Percentiles rank a stretch among this genome's conserved stretches.
Conservation (phyloP, 2,329 filamentous ascomycete genomes). For the Diatrype stigma region DNA sequence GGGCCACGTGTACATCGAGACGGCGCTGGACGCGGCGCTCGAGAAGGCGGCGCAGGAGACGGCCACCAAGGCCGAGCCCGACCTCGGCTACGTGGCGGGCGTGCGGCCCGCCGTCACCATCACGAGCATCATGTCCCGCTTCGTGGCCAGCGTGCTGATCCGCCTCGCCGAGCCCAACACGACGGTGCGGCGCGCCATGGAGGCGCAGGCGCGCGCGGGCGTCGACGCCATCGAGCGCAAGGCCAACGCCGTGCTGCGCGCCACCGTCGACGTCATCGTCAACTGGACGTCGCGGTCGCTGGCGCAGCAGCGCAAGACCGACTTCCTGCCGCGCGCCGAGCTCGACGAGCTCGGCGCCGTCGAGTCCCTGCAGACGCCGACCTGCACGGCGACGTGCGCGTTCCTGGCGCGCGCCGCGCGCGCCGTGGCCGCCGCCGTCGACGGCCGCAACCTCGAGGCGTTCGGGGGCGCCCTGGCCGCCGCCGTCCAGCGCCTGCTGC, state of each 20-base stretch:
- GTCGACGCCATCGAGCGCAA: constrained; percentile 81
- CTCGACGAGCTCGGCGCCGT: constrained; percentile 64
- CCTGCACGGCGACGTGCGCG: constrained; percentile 74
- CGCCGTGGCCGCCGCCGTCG: constrained; percentile 64
- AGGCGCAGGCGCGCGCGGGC: constrained; percentile 71
- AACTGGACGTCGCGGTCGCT: constrained; percentile 74
- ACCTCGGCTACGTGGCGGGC: constrained; percentile 75
- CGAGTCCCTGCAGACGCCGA: constrained; percentile 79
- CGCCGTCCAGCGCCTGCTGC: constrained; percentile 70
- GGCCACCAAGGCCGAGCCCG: constrained; percentile 75
- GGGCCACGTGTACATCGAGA: constrained; percentile 76
- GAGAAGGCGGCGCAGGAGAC: constrained; percentile 76
- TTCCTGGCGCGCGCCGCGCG: constrained; percentile 70
- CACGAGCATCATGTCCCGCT: constrained; percentile 88
- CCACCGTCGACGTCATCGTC: constrained; percentile 61
- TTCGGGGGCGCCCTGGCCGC: constrained; percentile 82
- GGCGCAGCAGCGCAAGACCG: constrained; percentile 75
- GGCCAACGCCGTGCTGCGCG: constrained; percentile 58
- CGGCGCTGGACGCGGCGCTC: constrained; percentile 62
- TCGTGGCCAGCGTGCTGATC: constrained; percentile 84
- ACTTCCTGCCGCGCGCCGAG: constrained; percentile 84
- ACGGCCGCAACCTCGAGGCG: constrained; percentile 76
- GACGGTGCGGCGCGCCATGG: constrained; percentile 84
- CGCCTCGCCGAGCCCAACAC: constrained; percentile 85
- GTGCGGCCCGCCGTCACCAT: constrained; percentile 82